phyloP scores from a whole-genome alignment of 2,329 filamentous ascomycete species.

The Trichoderma semiorbis region DNA sequence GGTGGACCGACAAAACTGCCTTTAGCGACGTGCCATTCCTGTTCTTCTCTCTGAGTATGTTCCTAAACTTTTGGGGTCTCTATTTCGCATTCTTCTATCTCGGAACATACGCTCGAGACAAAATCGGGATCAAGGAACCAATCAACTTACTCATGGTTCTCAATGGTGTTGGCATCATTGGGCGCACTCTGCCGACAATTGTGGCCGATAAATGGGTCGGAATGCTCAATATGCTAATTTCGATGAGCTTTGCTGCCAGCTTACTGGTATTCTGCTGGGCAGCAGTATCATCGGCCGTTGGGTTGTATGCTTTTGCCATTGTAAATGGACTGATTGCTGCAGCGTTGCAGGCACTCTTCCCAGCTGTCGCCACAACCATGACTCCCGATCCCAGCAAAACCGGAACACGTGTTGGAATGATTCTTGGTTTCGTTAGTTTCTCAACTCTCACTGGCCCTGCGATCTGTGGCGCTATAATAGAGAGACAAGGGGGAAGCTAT shows the following conservation, averaged over 20 bases:
- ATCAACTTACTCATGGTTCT: slow-evolving; percentile 33
- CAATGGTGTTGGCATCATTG: slow-evolving; percentile 47
- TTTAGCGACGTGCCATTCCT: neutral
- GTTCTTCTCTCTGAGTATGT: neutral
- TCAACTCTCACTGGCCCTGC: neutral
- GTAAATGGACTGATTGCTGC: neutral
- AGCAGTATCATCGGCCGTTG: neutral
- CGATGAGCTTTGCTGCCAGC: neutral
- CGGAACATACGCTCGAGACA: neutral
- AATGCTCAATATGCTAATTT: slow-evolving; percentile 7
- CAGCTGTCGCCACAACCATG: neutral
- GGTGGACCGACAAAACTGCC: neutral
- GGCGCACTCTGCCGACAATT: neutral
- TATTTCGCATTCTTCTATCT: neutral
- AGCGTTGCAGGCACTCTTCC: neutral
- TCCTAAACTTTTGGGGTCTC: neutral
- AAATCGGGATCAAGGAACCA: neutral
- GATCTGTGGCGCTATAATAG: neutral
- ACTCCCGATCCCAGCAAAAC: neutral
- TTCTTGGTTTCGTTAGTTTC: neutral
- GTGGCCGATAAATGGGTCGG: neutral
- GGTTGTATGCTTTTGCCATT: neutral
- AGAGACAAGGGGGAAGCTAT: neutral
- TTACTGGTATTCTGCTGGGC: neutral
- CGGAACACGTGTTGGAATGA: neutral